phyloP scores from a whole-genome alignment of 2,329 filamentous ascomycete genomes.

The Aspergillus tubingensis region DNA sequence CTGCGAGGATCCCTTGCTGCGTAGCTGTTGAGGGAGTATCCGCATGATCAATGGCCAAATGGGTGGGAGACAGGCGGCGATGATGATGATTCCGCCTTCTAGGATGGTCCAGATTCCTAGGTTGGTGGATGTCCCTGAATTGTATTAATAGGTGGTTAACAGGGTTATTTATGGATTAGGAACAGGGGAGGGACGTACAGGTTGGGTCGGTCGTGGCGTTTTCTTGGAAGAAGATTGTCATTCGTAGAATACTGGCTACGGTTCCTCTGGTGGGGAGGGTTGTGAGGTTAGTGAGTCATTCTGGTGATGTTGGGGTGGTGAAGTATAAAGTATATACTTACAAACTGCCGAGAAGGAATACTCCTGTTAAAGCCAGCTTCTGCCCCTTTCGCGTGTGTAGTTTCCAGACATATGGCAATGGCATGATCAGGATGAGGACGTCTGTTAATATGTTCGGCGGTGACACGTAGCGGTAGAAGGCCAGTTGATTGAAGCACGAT shows the following conservation, averaged over 20 bases:
- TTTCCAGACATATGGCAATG: conserved; percentile 19
- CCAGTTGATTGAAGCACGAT: conserved; percentile 21
- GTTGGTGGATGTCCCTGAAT: conserved; percentile 20
- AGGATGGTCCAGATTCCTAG: conserved; percentile 23
- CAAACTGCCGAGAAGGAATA: conserved; percentile 27
- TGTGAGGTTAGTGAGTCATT: not conserved
- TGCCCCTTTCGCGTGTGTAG: conserved; percentile 14
- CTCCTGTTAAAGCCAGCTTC: conserved; percentile 24
- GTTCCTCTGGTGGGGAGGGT: conserved; percentile 17
- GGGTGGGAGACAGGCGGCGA: conserved; percentile 23
- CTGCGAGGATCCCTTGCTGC: conserved; percentile 6
- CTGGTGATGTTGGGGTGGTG: not conserved
- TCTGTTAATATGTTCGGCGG: conserved; percentile 18
- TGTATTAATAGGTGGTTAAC: not conserved
- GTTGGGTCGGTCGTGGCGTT: conserved; percentile 14
- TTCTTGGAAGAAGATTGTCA: conserved; percentile 17
- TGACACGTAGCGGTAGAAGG: conserved; percentile 23
- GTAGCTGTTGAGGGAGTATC: conserved; percentile 3
- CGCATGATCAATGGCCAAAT: conserved; percentile 25
- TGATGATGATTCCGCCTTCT: conserved; percentile 25
- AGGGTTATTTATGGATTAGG: no score
- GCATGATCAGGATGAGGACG: conserved; percentile 17
- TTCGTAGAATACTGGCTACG: conserved; percentile 22
- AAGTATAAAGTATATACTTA: conserved; percentile 8
- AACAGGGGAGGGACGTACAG: conserved; percentile 14